Evolutionary conservation across 2,329 filamentous ascomycete species (phyloP), one percentile per base, ranked within the genome.

Genomic region (Nemania sp.): DNA sequence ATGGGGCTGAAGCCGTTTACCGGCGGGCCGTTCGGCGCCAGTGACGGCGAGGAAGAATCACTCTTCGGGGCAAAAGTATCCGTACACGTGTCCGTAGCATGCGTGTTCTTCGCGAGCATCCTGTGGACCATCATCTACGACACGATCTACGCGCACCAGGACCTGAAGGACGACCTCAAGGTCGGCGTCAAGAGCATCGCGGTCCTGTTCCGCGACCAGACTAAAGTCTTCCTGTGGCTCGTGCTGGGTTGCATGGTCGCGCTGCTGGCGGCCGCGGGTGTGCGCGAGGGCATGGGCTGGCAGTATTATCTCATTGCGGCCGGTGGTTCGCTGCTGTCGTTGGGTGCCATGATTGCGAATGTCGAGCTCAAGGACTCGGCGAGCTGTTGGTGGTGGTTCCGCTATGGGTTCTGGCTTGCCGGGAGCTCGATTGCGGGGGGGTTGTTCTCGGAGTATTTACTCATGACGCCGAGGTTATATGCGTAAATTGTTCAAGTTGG

Each of bases 61-160:
- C 26, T 30, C 8, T 6, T 12, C 2, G 5, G 11, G n/a, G 53
- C 42, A 30, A 20, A 41, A 11, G 51, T 61, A 11, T 65, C 59
- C 63, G 57, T 44, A 20, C 58, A 65, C 20, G 45, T 63, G 28
- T 60, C 67, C 39, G 63, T 62, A 11, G 46, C 56, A 3, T 63
- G 61, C 40, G 60, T 70, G 26, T 63, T 66, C 28, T 19, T 63
- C n/a, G 68, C 68, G 6, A 61, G 56, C 37, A 62, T 66, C 3
- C 48, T 72, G 5, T 72, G 69, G 69, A 66, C 63, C 6, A 53
- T 68, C 44, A 64, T 72, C 40, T 72, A 68, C 53, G 71, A 72
- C 54, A 71, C 69, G 6, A 68, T 73, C 40, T 73, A 73, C 50
- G 70, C 69, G 5, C 64, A 69, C 45, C 69, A 72, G 48, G 71